Percentiles rank a stretch among this genome's conserved stretches.
Conservation (phyloP, 176 grass and related monocot species). For the Musa acuminata region DNA sequence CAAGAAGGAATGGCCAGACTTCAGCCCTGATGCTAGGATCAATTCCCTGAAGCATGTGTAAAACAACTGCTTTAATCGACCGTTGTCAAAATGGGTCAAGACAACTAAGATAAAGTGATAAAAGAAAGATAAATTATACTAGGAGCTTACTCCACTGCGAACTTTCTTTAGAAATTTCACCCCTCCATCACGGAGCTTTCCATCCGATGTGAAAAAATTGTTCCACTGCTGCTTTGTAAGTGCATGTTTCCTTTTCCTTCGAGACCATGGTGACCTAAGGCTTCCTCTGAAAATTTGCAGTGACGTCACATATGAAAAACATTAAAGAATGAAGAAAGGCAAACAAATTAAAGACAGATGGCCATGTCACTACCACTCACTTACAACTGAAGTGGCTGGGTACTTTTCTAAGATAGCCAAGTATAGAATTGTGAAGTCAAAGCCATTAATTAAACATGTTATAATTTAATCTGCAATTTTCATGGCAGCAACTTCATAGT, state of each 20-base stretch:
- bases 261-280: constrained; percentile 73
- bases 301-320: background rate
- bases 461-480: background rate
- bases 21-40: constrained; percentile 57
- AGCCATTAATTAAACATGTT: background rate
- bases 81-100: background rate
- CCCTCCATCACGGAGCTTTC: constrained; percentile 64
- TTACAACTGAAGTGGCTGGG: too few relatives aligned
- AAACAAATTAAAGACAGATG: background rate
- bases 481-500: background rate
- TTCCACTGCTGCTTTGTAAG: constrained; percentile 53
- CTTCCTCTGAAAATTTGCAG: constrained; percentile 40
- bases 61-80: background rate
- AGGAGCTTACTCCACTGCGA: constrained; percentile 52
- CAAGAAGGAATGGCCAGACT: constrained; percentile 92
- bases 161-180: constrained; percentile 75
- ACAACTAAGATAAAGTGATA: background rate
- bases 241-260: constrained; percentile 40
- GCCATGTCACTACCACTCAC: background rate
- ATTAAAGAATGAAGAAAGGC: background rate
- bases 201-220: constrained; percentile 49
- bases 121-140: background rate
- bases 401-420: background rate
- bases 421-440: background rate
- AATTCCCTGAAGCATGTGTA: constrained; percentile 50